A percentile compares a stretch with the other conserved stretches of the same genome.
Conservation (phyloP, 768 basidiomycete species). For the Rhizopogon vesiculosus region DNA sequence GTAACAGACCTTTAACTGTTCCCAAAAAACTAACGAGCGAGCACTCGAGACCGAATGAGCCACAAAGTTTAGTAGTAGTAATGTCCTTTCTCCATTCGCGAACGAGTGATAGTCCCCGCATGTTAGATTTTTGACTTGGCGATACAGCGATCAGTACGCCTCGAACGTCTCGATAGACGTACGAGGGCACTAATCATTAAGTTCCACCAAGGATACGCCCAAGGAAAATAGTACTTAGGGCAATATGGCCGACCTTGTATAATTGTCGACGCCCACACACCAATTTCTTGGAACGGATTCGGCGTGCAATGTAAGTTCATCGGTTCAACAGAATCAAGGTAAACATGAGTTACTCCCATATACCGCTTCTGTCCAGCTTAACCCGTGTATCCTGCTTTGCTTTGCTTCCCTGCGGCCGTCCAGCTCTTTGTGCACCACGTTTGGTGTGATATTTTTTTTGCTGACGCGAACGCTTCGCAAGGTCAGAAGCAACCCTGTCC, state of each 20-base stretch:
- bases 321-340: too few relatives aligned
- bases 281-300: too few relatives aligned
- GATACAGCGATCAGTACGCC: neutral
- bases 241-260: neutral
- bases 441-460: conserved; percentile 79
- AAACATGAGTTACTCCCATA: conserved; percentile 46
- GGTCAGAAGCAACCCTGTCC: conserved; percentile 56
- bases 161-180: neutral
- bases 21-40: too few relatives aligned
- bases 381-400: conserved; percentile 74
- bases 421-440: conserved; percentile 54
- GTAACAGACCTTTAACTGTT: too few relatives aligned
- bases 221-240: neutral
- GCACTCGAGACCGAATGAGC: too few relatives aligned
- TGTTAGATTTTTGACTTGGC: neutral
- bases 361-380: conserved; percentile 51
- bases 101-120: neutral
- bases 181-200: too few relatives aligned
- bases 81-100: too few relatives aligned
- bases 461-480: conserved; percentile 58
- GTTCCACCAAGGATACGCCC: too few relatives aligned
- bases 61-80: too few relatives aligned
- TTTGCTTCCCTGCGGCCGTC: conserved; percentile 77
- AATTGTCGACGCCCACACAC: too few relatives aligned
- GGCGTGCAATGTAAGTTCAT: too few relatives aligned